Evolutionary conservation across 345 rosid species (phyloP), one percentile per base, ranked within the genome.

Genomic region (Lenwebbia sp.): DNA sequence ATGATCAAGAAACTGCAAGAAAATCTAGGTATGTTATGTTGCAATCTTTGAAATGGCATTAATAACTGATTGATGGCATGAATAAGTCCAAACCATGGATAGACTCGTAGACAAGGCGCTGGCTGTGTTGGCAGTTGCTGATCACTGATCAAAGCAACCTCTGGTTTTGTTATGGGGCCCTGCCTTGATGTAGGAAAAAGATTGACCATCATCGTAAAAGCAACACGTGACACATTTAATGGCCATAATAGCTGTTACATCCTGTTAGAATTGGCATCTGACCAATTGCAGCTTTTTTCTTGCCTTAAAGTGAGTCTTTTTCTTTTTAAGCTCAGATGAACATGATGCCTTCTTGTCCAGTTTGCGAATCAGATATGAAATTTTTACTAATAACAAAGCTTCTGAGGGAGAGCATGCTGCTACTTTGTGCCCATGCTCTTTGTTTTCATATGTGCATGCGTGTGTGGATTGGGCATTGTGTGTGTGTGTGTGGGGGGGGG

Each of bases 1-100:
- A 93, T 84, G 99, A 94, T 86, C 88, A 90, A 85, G 96, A 92
- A 90, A 87, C 88, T 54, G 90, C 90, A 84, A 88, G 70, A 86
- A 92, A 95, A 88, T 91, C 99, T 49, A 93, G 96, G 99, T 97
- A 89, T 4, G 53, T 49, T 51, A 54, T 37, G 70, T 47, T 83
- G 28, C 62, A 70, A 28, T 9, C 78, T 75, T n/a, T 50, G 37
- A 58, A 55, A 26, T 44, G 30, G 50, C 26, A 26, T 56, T 9
- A 53, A 49, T 25, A 58, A 13, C 44, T 47, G 82, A 62, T 50
- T 65, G 76, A 33, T 65, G 76, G 6, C 76, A 17, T 65, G 10
- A 33, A 70, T 70, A 70, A 70, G 47, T 70, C 78, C 25, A 70
- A 70, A 33, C 25, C 78, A 70, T 9, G 47, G 22, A 70, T 70